Conservation (phyloP, 768 basidiomycete genomes). For the Suillus tomentosus region DNA sequence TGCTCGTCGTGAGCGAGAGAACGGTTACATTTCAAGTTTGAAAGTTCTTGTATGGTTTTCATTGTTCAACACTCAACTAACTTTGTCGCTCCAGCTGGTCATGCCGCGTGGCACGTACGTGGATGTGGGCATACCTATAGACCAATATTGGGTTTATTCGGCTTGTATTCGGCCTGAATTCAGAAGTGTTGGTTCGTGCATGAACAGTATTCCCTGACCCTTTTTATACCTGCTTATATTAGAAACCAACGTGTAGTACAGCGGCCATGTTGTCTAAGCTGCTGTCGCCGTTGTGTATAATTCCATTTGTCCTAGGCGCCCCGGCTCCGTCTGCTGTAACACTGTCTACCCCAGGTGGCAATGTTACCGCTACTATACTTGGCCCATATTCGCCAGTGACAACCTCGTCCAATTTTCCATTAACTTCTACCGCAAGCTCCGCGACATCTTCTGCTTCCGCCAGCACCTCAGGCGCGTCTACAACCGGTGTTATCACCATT, state of each 20-base stretch:
- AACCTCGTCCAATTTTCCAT: neutral
- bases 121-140: no score
- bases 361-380: neutral
- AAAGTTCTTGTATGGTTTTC: no score
- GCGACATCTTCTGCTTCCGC: neutral
- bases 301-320: neutral
- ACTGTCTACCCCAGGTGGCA: neutral
- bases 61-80: no score
- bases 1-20: no score
- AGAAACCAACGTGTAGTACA: neutral
- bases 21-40: no score
- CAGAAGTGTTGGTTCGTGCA: no score
- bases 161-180: no score
- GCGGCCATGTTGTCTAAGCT: neutral
- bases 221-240: no score
- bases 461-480: constrained; percentile 14
- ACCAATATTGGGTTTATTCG: no score
- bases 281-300: neutral
- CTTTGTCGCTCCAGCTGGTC: no score
- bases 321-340: neutral
- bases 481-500: constrained; percentile 29
- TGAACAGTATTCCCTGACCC: no score
- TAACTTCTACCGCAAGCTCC: neutral
- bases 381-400: neutral
- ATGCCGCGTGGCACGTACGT: no score